Evolutionary conservation across 192 early-diverging fungal genomes (phyloP).

Genomic region (Jimgerdemannia lactiflua): DNA sequence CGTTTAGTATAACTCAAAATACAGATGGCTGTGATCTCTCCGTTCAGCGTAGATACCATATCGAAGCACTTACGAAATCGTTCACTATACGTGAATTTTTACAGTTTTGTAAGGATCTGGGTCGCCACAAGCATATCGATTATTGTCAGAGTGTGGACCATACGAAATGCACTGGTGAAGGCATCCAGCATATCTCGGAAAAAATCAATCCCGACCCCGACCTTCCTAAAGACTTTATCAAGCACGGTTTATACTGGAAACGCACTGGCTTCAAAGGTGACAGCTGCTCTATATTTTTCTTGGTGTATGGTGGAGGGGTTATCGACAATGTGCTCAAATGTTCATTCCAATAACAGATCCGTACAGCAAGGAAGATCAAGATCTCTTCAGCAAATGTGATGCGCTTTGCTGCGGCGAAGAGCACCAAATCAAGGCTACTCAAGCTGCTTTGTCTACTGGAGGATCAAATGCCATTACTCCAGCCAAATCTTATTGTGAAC

Average conservation of each 20-base stretch:
- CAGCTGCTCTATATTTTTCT: conserved; percentile 6
- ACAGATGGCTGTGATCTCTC: background rate
- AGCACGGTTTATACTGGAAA: conserved; percentile 23
- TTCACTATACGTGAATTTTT: conserved; percentile 6
- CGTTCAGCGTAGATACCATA: background rate
- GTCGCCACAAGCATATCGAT: conserved; percentile 14
- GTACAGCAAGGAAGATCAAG: conserved; percentile 21
- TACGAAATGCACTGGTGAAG: conserved; percentile 6
- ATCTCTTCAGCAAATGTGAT: conserved; percentile 31
- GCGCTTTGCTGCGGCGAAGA: conserved; percentile 27
- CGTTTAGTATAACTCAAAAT: conserved; percentile 1
- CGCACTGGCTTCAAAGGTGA: conserved; percentile 29
- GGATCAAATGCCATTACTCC: background rate
- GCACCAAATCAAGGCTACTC: conserved; percentile 12
- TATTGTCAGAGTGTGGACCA: conserved; percentile 17
- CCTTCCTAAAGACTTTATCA: conserved; percentile 14
- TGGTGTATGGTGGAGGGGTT: background rate
- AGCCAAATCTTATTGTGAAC: background rate
- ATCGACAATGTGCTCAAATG: background rate
- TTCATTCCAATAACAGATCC: conserved; percentile 14
- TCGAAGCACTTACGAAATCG: background rate
- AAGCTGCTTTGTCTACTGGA: background rate
- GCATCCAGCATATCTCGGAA: conserved; percentile 13
- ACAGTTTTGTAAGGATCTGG: conserved; percentile 23
- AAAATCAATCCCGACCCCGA: conserved; percentile 23